Conservation (phyloP, 208 protist species). For the Sergeia podlipaevii region DNA sequence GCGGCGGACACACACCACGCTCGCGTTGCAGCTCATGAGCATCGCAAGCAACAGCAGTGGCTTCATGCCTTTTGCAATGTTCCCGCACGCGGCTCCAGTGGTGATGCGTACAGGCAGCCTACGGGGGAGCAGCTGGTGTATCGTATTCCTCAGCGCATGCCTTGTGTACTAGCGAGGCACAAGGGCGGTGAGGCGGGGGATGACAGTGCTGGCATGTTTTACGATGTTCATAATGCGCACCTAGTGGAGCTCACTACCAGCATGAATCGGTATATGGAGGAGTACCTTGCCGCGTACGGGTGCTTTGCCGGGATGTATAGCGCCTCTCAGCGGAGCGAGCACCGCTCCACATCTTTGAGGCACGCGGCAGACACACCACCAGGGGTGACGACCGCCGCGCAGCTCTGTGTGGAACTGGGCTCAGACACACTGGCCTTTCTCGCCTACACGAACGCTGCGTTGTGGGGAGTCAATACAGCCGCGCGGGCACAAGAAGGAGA, state of each 20-base stretch:
- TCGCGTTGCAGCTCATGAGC: background rate
- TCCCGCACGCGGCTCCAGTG: conserved; percentile 3
- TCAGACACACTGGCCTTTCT: conserved; percentile 14
- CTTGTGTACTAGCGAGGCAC: background rate
- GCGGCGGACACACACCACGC: conserved; percentile 7
- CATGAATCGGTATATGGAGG: conserved; percentile 43
- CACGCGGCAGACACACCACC: too few relatives aligned
- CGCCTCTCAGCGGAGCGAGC: too few relatives aligned
- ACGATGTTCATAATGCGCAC: conserved; percentile 7
- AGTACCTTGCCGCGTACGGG: conserved; percentile 29
- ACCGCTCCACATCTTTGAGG: too few relatives aligned
- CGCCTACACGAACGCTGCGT: conserved; percentile 2
- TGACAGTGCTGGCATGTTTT: conserved; percentile 12
- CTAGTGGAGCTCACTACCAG: conserved; percentile 16
- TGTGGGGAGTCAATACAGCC: too few relatives aligned
- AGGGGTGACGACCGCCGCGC: conserved; percentile 28
- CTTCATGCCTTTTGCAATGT: conserved; percentile 22
- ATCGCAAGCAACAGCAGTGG: background rate
- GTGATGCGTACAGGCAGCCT: conserved; percentile 3
- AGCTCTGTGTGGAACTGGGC: conserved; percentile 41
- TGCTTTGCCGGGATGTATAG: conserved; percentile 11
- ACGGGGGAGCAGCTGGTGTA: conserved; percentile 12
- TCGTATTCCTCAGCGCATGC: conserved; percentile 17
- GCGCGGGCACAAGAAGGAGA: background rate
- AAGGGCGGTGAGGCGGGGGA: background rate